Evolutionary conservation across 2,329 filamentous ascomycete species (phyloP).

Genomic region (Sporothrix phasma): DNA sequence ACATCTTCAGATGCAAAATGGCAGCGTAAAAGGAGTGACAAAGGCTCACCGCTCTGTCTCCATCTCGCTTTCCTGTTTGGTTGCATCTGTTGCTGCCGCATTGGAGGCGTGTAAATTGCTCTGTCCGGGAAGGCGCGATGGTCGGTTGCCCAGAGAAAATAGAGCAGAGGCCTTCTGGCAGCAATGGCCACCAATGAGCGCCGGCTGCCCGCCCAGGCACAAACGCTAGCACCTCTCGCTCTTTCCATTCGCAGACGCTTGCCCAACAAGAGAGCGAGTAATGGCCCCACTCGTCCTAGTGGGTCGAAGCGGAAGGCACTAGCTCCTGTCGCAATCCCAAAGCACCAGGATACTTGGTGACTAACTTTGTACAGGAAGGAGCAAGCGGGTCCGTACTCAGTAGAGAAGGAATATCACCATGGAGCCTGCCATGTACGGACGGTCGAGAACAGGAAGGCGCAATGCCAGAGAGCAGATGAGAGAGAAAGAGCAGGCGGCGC

Average conservation of each 20-base stretch:
- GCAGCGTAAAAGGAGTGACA: not conserved
- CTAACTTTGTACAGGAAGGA: slow-evolving; percentile 7
- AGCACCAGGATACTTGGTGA: no score
- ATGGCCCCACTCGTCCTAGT: not conserved
- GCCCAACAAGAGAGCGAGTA: slow-evolving; percentile 4
- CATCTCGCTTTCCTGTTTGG: slow-evolving; percentile 8
- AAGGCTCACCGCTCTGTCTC: slow-evolving; percentile 6
- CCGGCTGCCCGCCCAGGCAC: slow-evolving; percentile 2
- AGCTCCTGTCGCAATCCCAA: not conserved
- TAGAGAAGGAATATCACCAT: no score
- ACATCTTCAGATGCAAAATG: not conserved
- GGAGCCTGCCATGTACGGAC: no score
- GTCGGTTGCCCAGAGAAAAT: not conserved
- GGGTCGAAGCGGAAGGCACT: slow-evolving; percentile 13
- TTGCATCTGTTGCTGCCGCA: not conserved
- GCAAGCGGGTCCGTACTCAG: not conserved
- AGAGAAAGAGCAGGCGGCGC: not conserved
- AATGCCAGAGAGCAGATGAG: not conserved
- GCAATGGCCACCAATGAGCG: not conserved
- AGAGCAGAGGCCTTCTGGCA: not conserved
- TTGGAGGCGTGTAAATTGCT: not conserved
- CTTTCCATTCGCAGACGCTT: not conserved
- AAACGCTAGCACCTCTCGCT: not conserved
- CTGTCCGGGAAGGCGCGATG: slow-evolving; percentile 3
- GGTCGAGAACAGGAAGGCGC: slow-evolving; percentile 1